A percentile compares a stretch with the other conserved stretches of the same genome.
phyloP scores from a whole-genome alignment of 2,329 filamentous ascomycete species.

The Moelleriella libera region DNA sequence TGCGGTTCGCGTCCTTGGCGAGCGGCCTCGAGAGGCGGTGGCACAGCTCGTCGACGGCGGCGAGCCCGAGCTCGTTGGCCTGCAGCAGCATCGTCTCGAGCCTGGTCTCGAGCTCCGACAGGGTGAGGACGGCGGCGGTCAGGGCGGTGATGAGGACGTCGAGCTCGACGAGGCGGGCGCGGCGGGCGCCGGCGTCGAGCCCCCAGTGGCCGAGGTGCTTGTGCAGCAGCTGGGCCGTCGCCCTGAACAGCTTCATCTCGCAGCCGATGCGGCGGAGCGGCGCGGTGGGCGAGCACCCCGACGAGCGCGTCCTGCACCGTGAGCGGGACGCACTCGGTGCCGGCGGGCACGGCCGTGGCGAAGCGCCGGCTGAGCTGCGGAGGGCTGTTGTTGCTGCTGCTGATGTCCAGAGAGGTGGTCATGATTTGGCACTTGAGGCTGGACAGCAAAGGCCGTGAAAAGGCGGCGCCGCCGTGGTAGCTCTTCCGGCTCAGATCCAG shows the following conservation, averaged over 20 bases:
- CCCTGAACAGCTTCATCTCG: conserved; percentile 5
- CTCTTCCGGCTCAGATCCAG: too few species aligned
- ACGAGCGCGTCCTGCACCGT: conserved; percentile 3
- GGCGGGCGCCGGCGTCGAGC: neutral
- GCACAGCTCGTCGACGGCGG: conserved; percentile 2
- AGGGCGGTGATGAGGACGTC: conserved; percentile 7
- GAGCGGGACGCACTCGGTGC: conserved; percentile 4
- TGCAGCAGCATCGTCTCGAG: conserved; percentile 3
- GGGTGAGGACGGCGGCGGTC: conserved; percentile 5
- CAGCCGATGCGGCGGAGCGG: neutral
- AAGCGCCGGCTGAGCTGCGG: neutral
- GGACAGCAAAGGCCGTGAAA: too few species aligned
- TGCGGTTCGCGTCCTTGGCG: conserved; percentile 4
- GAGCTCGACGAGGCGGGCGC: conserved; percentile 6
- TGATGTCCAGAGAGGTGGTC: too few species aligned
- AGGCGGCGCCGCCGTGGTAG: too few species aligned
- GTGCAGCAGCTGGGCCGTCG: conserved; percentile 7
- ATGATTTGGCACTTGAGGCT: too few species aligned
- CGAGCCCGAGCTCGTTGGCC: conserved; percentile 1
- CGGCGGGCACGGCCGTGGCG: conserved; percentile 1
- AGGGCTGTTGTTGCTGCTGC: too few species aligned
- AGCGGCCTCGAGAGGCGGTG: conserved; percentile 1
- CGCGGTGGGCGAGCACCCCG: conserved; percentile 8
- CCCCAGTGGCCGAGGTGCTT: conserved; percentile 7
- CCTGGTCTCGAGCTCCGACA: conserved; percentile 6